These are phyloP conservation scores for Hypoxylon lenormandii DNA, from an alignment of 495 filamentous ascomycete species.

Conservation along the genomic window DNA sequence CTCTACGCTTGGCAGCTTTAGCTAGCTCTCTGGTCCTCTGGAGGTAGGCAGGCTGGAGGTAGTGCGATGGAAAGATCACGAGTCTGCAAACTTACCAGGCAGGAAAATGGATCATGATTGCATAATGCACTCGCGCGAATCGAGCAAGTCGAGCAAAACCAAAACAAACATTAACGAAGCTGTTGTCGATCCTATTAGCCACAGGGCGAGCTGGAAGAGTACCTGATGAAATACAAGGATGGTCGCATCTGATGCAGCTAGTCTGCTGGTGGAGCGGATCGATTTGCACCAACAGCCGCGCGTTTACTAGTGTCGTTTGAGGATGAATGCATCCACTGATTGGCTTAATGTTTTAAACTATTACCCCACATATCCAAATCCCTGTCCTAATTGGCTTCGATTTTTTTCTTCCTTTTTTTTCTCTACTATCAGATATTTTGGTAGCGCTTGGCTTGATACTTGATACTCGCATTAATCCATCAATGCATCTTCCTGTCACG, in stretches of 20 bases:
- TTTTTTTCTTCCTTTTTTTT: slow-evolving; percentile 30
- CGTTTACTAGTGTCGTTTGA: slow-evolving; percentile 36
- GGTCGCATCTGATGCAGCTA: neutral
- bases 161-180: neutral
- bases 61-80: too few species aligned
- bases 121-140: too few species aligned
- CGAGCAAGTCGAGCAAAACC: too few species aligned
- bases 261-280: too few species aligned
- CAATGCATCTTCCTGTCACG: slow-evolving; percentile 21
- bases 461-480: neutral
- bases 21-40: too few species aligned
- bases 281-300: slow-evolving; percentile 37
- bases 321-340: slow-evolving; percentile 12
- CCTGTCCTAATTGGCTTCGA: slow-evolving; percentile 27
- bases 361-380: slow-evolving; percentile 30
- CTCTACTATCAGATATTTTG: slow-evolving; percentile 29
- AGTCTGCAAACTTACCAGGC: too few species aligned
- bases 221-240: neutral
- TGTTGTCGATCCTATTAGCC: slow-evolving; percentile 7
- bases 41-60: too few species aligned
- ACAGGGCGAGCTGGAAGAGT: neutral
- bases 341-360: slow-evolving; percentile 11
- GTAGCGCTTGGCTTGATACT: slow-evolving; percentile 27
- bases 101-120: too few species aligned
- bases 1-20: neutral